Evolutionary conservation across 805 yeast species (phyloP).

Genomic region (Tetrapisispora nanseiensis): DNA sequence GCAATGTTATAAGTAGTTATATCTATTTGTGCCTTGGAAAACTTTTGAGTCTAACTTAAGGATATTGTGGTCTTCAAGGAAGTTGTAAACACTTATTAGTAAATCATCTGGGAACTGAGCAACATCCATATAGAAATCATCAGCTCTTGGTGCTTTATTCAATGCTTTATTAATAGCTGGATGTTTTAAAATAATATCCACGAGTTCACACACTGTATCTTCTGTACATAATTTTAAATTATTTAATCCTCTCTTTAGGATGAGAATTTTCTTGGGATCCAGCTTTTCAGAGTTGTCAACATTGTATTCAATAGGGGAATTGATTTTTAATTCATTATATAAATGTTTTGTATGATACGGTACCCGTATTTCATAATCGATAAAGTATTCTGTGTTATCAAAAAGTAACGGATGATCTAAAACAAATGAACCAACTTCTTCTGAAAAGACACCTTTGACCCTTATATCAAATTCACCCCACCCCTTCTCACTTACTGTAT

Average conservation of each 20-base stretch:
- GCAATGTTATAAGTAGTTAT: background rate
- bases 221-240: conserved; percentile 7
- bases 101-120: conserved; percentile 23
- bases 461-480: conserved; percentile 96
- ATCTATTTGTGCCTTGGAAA: background rate
- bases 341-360: conserved; percentile 64
- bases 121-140: conserved; percentile 16
- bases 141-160: conserved; percentile 12
- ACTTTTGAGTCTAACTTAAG: background rate
- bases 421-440: conserved; percentile 73
- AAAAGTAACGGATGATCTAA: conserved; percentile 80
- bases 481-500: conserved; percentile 77
- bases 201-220: conserved; percentile 19
- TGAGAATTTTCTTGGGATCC: background rate
- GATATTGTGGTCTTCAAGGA: background rate
- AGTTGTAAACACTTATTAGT: background rate
- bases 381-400: conserved; percentile 56
- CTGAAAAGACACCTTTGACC: conserved; percentile 59
- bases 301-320: conserved; percentile 35
- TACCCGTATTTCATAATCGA: conserved; percentile 63
- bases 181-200: conserved; percentile 17
- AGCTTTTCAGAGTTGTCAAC: background rate
- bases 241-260: background rate
- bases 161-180: conserved; percentile 19
- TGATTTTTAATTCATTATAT: conserved; percentile 53